A percentile compares a stretch with the other conserved stretches of the same genome.
Evolutionary conservation across 2,329 filamentous ascomycete species (phyloP).

Genomic region (Zalaria obscura): DNA sequence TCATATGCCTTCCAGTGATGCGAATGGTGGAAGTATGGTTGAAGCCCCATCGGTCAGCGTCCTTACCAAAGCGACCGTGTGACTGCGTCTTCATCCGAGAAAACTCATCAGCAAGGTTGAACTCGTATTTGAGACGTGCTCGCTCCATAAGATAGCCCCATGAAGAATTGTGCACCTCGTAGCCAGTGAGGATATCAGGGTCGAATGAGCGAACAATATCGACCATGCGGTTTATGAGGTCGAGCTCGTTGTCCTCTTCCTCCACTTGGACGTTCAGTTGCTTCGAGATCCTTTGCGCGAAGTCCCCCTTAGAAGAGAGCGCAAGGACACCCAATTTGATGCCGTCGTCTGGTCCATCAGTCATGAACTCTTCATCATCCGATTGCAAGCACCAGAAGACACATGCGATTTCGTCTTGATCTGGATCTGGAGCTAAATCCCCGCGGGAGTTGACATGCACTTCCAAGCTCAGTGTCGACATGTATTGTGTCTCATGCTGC

Average conservation of each 20-base stretch:
- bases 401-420: conserved; percentile 74
- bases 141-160: conserved; percentile 96
- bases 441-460: conserved; percentile 80
- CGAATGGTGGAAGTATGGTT: conserved; percentile 83
- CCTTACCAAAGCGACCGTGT: conserved; percentile 71
- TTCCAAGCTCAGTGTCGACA: conserved; percentile 93
- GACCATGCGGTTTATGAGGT: conserved; percentile 72
- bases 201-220: conserved; percentile 74
- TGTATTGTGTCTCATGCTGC: conserved; percentile 76
- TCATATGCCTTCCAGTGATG: conserved; percentile 88
- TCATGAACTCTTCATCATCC: conserved; percentile 46
- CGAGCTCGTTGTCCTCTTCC: conserved; percentile 66
- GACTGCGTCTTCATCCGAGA: conserved; percentile 77
- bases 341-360: conserved; percentile 30
- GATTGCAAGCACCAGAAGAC: conserved; percentile 85
- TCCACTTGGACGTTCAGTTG: conserved; percentile 48
- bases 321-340: conserved; percentile 58
- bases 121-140: conserved; percentile 73
- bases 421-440: conserved; percentile 71
- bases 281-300: conserved; percentile 48
- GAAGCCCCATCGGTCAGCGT: conserved; percentile 84
- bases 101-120: conserved; percentile 80
- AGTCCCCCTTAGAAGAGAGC: conserved; percentile 34
- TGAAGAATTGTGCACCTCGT: conserved; percentile 82
- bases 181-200: conserved; percentile 86